Base-by-base conservation (phyloP, 805 yeast species). In the Yarrowia hollandica region DNA sequence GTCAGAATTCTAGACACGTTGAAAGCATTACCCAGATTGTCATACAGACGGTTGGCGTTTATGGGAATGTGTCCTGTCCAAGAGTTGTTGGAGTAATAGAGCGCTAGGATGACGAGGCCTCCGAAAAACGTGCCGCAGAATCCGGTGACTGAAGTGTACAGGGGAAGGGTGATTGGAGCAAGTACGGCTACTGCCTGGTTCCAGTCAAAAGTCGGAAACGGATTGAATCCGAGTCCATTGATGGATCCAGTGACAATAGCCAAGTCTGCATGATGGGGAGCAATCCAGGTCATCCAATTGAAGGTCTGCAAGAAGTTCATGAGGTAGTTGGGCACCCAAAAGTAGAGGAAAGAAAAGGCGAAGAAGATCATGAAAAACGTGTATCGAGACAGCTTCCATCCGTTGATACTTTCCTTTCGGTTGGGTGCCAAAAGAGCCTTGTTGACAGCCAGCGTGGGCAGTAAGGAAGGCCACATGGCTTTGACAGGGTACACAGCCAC, bases 281-380 rank as follows among this genome's bases (percentile, higher is more conserved):
- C 69, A 44, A 81, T 82, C 85, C 85, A 82, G 4, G 80, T 75
- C 63, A 79, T 74, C 86, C 86, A 82, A 63, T 76, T 79, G 70
- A 87, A 86, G 8, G 34, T 30, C n/a, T 30, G 34, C 5, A 30
- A 12, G 64, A 79, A 79, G 0, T 83, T 75, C 60, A 85, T 75
- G 19, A 86, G 73, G 65, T 75, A 84, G 58, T 84, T 86, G 2
- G 90, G 88, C 63, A 85, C 71, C 82, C 86, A 84, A 65, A 81
- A 82, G 78, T 83, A 85, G 3, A 77, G 62, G 64, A 83, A 82
- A 22, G 77, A 68, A 12, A 70, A 68, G 15, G 65, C 46, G 56
- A 81, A 74, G 2, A 74, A 74, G 26, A 72, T 55, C 28, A 74
- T 62, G 70, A 84, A 83, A 63, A 82, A 78, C 54, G 68, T 72